Evolutionary conservation across 768 basidiomycete genomes (phyloP), one percentile per base, ranked within the genome.

Genomic region (Amanita polypyramis): DNA sequence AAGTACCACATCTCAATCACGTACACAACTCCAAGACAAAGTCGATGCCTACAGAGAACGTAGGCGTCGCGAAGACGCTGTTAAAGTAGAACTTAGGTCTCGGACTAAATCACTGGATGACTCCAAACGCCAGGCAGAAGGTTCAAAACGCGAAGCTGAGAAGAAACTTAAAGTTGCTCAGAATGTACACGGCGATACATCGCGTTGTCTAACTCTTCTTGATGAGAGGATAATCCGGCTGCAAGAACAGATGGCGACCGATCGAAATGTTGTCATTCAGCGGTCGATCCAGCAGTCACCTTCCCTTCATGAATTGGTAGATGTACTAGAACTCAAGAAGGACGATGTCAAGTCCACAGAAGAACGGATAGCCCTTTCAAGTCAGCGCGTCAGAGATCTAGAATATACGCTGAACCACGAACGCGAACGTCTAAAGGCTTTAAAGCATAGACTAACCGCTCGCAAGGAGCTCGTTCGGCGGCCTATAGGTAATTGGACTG

Each of bases 41-140:
- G 73, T 97, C 32, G 82, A 84, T 33, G 72, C 77, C 14, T 76
- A 83, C 43, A 79, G 92, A 21, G 76, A 75, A 40, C 71, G 74
- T 51, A 92, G 88, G 62, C 84, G 83, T 34, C 76, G 83, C 53
- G 95, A 98, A 60, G 95, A 99, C 56, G 70, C 71, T 2, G 75
- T 77, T 19, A 77, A 88, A 44, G 64, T 75, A 19, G 93, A 96
- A 59, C 67, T 88, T 47, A 93, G 91, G 63, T 63, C 74, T n/a
- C 81, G 83, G 42, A 87, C 86, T 41, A 95, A 94, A 65, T 62
- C 71, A 2, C 69, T 97, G 2, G 95, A 99, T 55, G 95, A 99
- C 61, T 69, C 79, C 46, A 87, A 84, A 64, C 82, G 95, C 27
- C 70, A 70, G 23, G 90, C 92, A 9, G 96, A 99, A 64, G 70